These are phyloP conservation scores for Penicillium malachiteum DNA, from an alignment of 495 filamentous ascomycete genomes.

Conservation along the genomic window DNA sequence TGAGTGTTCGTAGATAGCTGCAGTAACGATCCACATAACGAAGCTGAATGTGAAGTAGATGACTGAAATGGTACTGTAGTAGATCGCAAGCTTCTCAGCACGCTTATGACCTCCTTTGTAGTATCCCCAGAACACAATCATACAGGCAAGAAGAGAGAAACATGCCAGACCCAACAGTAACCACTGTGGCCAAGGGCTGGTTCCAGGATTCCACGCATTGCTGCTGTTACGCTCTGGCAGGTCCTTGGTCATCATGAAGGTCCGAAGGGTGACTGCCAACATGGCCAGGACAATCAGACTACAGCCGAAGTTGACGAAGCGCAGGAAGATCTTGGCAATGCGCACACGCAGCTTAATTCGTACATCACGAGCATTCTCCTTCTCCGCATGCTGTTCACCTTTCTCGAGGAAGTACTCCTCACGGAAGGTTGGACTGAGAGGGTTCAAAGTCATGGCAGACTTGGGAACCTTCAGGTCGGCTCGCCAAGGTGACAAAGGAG, in stretches of 20 bases:
- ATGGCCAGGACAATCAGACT: constrained; percentile 91
- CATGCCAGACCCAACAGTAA: constrained; percentile 73
- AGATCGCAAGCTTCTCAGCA: constrained; percentile 88
- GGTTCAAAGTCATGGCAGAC: constrained; percentile 63
- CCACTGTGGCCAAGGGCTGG: constrained; percentile 87
- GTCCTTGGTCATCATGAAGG: constrained; percentile 80
- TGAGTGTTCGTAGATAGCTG: constrained; percentile 76
- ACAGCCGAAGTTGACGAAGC: constrained; percentile 93
- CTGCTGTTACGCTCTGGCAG: constrained; percentile 74
- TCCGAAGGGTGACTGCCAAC: constrained; percentile 75
- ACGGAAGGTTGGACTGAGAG: constrained; percentile 83
- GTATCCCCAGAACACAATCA: constrained; percentile 82
- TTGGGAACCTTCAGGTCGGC: constrained; percentile 84
- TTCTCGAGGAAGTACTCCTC: constrained; percentile 84
- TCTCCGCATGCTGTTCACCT: constrained; percentile 72
- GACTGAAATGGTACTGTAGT: constrained; percentile 90
- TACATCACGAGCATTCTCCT: constrained; percentile 79
- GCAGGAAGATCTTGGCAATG: constrained; percentile 89
- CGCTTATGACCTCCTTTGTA: constrained; percentile 83
- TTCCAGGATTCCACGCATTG: constrained; percentile 77
- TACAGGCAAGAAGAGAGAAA: constrained; percentile 74
- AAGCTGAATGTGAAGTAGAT: constrained; percentile 93
- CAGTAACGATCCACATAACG: constrained; percentile 87
- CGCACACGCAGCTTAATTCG: constrained; percentile 91
- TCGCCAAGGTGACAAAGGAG: constrained; percentile 75